Base-by-base conservation (phyloP, 345 rosid genomes). In the Ceriops zippeliana region DNA sequence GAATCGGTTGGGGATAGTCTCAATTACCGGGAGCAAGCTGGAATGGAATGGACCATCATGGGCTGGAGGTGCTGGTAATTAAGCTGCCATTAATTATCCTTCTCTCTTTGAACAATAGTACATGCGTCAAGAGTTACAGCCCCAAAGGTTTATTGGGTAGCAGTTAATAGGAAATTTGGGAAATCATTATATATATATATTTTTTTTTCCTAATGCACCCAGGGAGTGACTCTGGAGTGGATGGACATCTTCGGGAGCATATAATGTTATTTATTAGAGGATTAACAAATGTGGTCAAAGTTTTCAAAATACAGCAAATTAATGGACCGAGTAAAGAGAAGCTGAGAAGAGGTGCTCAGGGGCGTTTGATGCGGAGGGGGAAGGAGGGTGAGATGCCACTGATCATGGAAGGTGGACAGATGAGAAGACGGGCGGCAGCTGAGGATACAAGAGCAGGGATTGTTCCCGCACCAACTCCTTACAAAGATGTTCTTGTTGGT, bases 301-400 rank as follows among this genome's bases (percentile, higher is more conserved):
- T 93, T 66, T 89, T 91, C 82, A 84, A 86, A 79, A 84, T 89
- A 75, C 87, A 85, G 61, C 92, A 86, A 56, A 65, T 75, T 6
- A 70, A 60, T 19, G 86, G 82, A 9, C 71, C 85, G 20, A 75
- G 88, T 73, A 85, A 91, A 0, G 96, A 91, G 86, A 93, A 89
- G 70, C 73, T 89, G 28, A 68, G 92, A 0, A 95, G 97, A 62
- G 91, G 92, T 70, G 98, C 92, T 3, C 90, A 83, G 9, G 90
- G 84, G 66, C 63, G 72, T 26, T 76, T 89, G 71, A 52, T 78
- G 26, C 26, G 26, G 15, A 74, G 49, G 58, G 84, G 52, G 15
- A 83, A 87, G 69, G 97, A 93, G 51, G 90, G 92, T 3, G 85
- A 76, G 1, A 67, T 73, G 20, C 91, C 91, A 10, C 86, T 89